Evolutionary conservation across 306 rosid species (phyloP).

Genomic region (Medicago lupulina): DNA sequence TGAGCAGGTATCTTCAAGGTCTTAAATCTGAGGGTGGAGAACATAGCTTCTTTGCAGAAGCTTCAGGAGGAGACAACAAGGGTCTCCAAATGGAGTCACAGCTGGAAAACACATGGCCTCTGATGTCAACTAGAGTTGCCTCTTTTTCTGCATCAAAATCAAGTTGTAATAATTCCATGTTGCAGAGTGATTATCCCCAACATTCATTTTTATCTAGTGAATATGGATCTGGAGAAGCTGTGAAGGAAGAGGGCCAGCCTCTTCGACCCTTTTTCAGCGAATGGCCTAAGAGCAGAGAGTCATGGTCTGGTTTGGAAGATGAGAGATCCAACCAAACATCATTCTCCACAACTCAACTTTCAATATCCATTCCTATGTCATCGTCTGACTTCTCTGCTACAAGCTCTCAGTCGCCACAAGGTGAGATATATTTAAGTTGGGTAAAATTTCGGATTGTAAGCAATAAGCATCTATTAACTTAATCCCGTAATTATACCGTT

Average conservation of each 20-base stretch:
- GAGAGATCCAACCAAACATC: slow-evolving; percentile 50
- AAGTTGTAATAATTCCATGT: slow-evolving; percentile 36
- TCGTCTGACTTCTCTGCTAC: slow-evolving; percentile 49
- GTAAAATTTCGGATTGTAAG: slow-evolving; percentile 25
- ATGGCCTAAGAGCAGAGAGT: slow-evolving; percentile 51
- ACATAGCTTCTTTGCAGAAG: slow-evolving; percentile 44
- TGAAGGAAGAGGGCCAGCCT: slow-evolving; percentile 45
- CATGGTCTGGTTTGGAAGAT: slow-evolving; percentile 48
- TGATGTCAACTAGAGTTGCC: slow-evolving; percentile 46
- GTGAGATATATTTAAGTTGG: slow-evolving; percentile 19
- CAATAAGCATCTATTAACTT: slow-evolving; percentile 7
- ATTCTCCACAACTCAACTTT: slow-evolving; percentile 50
- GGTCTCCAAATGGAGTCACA: slow-evolving; percentile 47
- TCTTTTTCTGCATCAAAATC: slow-evolving; percentile 47
- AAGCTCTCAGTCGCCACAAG: slow-evolving; percentile 49
- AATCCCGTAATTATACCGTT: slow-evolving; percentile 27
- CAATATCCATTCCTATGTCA: slow-evolving; percentile 53
- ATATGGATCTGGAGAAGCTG: slow-evolving; percentile 43
- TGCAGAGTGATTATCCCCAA: slow-evolving; percentile 48
- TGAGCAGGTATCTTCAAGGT: slow-evolving; percentile 52
- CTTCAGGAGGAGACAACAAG: slow-evolving; percentile 47
- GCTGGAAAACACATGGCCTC: slow-evolving; percentile 49
- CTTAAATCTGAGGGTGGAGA: slow-evolving; percentile 49
- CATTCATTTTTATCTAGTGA: slow-evolving; percentile 47
- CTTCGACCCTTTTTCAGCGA: slow-evolving; percentile 51